Evolutionary conservation across 2,329 filamentous ascomycete genomes (phyloP).

Genomic region (Aspergillus hortae): DNA sequence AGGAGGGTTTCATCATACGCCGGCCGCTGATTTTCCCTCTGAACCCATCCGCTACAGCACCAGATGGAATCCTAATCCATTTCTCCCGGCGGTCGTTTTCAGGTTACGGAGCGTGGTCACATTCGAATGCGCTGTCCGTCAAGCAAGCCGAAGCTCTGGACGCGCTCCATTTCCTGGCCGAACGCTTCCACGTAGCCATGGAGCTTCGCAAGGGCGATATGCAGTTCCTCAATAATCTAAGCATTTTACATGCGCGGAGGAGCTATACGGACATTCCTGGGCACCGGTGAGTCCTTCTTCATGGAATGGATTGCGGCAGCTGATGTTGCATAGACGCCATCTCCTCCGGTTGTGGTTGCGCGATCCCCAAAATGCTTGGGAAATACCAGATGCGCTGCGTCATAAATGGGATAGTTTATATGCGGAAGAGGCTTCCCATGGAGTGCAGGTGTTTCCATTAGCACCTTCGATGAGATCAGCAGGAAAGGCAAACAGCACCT

Average conservation of each 20-base stretch:
- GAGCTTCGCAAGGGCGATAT: conserved; percentile 46
- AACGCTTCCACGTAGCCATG: conserved; percentile 36
- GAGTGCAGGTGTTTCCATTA: not conserved
- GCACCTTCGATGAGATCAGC: not conserved
- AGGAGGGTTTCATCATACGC: not conserved
- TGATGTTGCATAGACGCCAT: conserved; percentile 27
- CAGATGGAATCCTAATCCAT: conserved; percentile 55
- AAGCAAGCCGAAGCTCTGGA: conserved; percentile 50
- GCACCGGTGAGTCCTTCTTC: conserved; percentile 25
- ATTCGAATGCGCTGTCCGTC: conserved; percentile 42
- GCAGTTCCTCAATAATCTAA: conserved; percentile 48
- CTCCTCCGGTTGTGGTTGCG: conserved; percentile 44
- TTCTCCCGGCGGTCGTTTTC: conserved; percentile 57
- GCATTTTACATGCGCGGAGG: conserved; percentile 46
- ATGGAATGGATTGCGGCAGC: not conserved
- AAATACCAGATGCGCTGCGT: conserved; percentile 26
- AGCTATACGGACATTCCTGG: conserved; percentile 36
- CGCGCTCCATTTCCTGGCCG: conserved; percentile 44
- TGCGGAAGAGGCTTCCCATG: not conserved
- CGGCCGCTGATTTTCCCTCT: conserved; percentile 47
- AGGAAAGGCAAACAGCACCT: not conserved
- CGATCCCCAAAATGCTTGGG: conserved; percentile 42
- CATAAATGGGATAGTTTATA: not conserved
- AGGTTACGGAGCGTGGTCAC: conserved; percentile 38
- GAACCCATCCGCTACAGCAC: conserved; percentile 40